Base-by-base conservation (phyloP, 768 basidiomycete species). In the Lepiota subincarnata region DNA sequence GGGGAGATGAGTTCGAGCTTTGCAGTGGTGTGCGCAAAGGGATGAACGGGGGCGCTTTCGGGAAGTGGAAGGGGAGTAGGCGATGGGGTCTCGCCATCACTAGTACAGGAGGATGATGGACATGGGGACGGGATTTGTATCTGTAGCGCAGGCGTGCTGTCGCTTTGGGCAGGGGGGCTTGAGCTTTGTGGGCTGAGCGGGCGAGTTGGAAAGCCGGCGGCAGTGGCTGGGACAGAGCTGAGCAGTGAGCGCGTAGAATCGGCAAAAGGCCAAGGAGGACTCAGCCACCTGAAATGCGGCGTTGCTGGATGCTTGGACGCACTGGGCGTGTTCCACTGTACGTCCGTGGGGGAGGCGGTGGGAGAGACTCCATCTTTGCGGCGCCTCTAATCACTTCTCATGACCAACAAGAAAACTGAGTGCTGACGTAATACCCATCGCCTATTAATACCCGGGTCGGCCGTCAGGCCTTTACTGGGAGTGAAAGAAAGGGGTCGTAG, bases 1-100 rank as follows among this genome's bases (percentile, higher is more conserved):
- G 61, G 54, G 2, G 78, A 81, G 4, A 87, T 65, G 6, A 87
- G 59, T 48, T 81, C 83, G 1, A 87, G 64, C 1, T 80, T 72
- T 22, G 72, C 64, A 2, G 72, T 76, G 11, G 72, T 67, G 53
- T 76, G 68, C 8, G 70, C 73, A 49, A 81, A 82, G 3, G 82
- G 80, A 44, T 77, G 73, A 7, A 41, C 24, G 8, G 50, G 51
- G 39, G 57, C 53, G 12, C 53, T 54, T 18, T 54, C 53, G 13
- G 53, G 53, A 7, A 31, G 18, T 1, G 53, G 53, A 11, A 48
- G 39, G 19, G 53, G 53, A 1, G 53, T 54, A 39, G 45, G 45
- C 11, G 45, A 54, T n/a, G 53, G 38, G 2, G 18, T 22, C 14
- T 19, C 1, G 26, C 40, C 28, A n/a, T 34, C 36, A 22, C 41